Conservation (phyloP, 768 basidiomycete genomes). For the Agrocybe chaxingu region DNA sequence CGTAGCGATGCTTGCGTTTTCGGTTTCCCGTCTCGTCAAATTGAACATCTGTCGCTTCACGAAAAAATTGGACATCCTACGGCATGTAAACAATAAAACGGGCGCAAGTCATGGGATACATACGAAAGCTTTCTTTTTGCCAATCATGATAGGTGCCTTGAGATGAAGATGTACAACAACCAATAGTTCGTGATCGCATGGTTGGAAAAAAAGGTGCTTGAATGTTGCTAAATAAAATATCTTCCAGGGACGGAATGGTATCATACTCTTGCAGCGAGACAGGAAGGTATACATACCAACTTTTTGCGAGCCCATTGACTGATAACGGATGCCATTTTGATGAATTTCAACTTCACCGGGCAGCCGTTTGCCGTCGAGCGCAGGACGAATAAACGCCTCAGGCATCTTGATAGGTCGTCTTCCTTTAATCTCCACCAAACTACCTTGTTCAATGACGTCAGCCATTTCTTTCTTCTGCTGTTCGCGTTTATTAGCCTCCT, state of each 20-base stretch:
- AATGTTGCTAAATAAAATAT: conserved; percentile 96
- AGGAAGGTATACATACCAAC: conserved; percentile 57
- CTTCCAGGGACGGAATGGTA: conserved; percentile 33
- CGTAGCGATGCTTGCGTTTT: conserved; percentile 94
- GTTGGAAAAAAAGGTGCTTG: conserved; percentile 98
- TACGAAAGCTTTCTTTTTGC: conserved; percentile 96
- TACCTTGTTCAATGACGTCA: conserved; percentile 94
- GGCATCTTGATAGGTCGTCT: conserved; percentile 81
- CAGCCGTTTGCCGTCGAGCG: conserved; percentile 90
- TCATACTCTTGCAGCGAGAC: not conserved
- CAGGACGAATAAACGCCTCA: conserved; percentile 91
- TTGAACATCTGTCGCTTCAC: conserved; percentile 95
- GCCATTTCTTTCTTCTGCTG: conserved; percentile 98
- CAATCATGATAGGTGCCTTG: conserved; percentile 95
- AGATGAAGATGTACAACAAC: conserved; percentile 94
- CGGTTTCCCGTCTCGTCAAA: conserved; percentile 99
- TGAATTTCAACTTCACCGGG: conserved; percentile 99
- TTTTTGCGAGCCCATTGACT: conserved; percentile 84
- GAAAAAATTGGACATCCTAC: conserved; percentile 96
- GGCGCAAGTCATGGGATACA: conserved; percentile 21
- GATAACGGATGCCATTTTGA: conserved; percentile 93
- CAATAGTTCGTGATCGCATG: conserved; percentile 92
- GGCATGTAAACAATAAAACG: conserved; percentile 1
- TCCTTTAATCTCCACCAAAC: conserved; percentile 84
- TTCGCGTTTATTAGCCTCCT: conserved; percentile 95